A percentile compares a stretch with the other conserved stretches of the same genome.
Conservation (phyloP, 176 grass and related monocot genomes). For the Pharus latifolius region DNA sequence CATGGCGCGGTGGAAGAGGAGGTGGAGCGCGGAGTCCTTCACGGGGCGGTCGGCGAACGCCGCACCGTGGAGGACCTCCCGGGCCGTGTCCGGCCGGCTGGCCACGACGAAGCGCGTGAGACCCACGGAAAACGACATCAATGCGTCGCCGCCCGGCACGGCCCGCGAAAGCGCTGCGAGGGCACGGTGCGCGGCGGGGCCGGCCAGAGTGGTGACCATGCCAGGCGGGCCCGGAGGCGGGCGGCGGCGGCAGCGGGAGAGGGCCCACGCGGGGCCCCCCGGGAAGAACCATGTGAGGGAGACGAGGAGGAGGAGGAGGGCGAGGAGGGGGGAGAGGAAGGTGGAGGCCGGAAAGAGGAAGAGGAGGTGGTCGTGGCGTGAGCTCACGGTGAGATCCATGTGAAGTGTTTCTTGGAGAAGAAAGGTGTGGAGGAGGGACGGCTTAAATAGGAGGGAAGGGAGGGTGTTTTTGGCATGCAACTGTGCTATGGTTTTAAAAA, state of each 20-base stretch:
- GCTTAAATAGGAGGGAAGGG: neutral
- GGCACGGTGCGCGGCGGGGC: constrained; percentile 8
- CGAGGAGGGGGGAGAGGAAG: neutral
- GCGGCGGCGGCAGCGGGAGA: neutral
- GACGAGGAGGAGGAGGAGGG: neutral
- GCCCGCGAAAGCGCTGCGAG: constrained; percentile 10
- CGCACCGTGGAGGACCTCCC: constrained; percentile 25
- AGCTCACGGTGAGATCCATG: too few relatives aligned
- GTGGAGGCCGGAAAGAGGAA: neutral
- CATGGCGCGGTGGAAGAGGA: constrained; percentile 74
- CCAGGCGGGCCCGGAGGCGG: constrained; percentile 14
- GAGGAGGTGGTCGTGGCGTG: too few relatives aligned
- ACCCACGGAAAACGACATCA: constrained; percentile 44
- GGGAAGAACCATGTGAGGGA: constrained; percentile 3
- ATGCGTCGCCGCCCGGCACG: neutral
- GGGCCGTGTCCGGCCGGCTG: constrained; percentile 31
- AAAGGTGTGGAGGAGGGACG: neutral
- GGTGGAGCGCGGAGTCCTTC: constrained; percentile 54
- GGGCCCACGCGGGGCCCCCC: constrained; percentile 21
- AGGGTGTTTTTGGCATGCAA: neutral
- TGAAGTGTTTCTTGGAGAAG: neutral
- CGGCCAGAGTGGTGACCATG: constrained; percentile 1
- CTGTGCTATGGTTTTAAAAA: too few relatives aligned
- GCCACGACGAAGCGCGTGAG: constrained; percentile 40
- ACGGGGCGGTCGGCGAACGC: constrained; percentile 61